phyloP scores from a whole-genome alignment of 2,329 filamentous ascomycete genomes.

The Talaromyces sp. region DNA sequence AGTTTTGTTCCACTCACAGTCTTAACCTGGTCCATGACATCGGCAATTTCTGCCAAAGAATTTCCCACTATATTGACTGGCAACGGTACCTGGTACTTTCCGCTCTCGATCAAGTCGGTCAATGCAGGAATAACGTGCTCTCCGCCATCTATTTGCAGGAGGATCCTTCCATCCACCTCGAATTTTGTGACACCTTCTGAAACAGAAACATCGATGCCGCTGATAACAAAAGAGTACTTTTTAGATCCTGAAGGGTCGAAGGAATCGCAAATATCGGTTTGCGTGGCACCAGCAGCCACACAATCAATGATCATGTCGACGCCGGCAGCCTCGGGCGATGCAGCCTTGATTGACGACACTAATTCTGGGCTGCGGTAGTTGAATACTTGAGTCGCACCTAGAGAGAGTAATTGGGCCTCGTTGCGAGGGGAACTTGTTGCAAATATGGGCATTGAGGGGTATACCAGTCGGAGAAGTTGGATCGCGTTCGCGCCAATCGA shows the following conservation, averaged over 20 bases:
- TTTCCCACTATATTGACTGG: slow-evolving; percentile 23
- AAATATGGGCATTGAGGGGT: slow-evolving; percentile 24
- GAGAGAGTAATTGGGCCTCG: background rate
- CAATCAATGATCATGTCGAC: slow-evolving; percentile 33
- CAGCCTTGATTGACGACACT: slow-evolving; percentile 6
- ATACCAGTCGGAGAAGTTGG: slow-evolving; percentile 31
- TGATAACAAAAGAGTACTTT: slow-evolving; percentile 26
- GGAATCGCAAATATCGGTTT: slow-evolving; percentile 20
- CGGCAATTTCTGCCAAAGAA: slow-evolving; percentile 18
- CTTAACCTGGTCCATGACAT: slow-evolving; percentile 19
- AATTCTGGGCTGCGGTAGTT: slow-evolving; percentile 1
- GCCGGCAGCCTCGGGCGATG: slow-evolving; percentile 5
- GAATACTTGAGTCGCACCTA: slow-evolving; percentile 4
- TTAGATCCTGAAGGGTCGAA: slow-evolving; percentile 22
- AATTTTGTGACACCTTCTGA: slow-evolving; percentile 22
- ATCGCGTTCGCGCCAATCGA: slow-evolving; percentile 28
- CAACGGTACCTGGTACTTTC: slow-evolving; percentile 23
- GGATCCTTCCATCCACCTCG: slow-evolving; percentile 19
- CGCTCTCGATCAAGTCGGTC: slow-evolving; percentile 19
- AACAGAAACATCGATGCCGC: slow-evolving; percentile 17
- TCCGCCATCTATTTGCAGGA: slow-evolving; percentile 18
- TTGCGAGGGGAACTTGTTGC: slow-evolving; percentile 25
- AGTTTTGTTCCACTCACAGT: slow-evolving; percentile 28
- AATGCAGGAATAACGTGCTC: slow-evolving; percentile 17
- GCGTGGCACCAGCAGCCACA: slow-evolving; percentile 20